Percentiles rank a stretch among this genome's conserved stretches.
Conservation (phyloP, 1,284 basidiomycete genomes). For the Pascua guehoae region DNA sequence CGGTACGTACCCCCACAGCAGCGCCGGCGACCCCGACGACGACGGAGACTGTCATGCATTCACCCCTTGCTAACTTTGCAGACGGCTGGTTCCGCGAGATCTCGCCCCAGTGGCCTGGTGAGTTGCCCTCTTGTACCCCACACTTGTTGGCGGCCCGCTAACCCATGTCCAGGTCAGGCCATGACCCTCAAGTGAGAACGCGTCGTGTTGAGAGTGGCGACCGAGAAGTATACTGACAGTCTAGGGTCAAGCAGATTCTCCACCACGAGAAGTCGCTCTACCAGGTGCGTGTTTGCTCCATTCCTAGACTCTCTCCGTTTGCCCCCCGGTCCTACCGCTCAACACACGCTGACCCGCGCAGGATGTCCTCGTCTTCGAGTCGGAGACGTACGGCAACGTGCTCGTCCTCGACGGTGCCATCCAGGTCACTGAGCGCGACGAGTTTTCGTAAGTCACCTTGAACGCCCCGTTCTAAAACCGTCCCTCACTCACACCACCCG, state of each 20-base stretch:
- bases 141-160: slow-evolving; percentile 11
- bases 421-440: slow-evolving; percentile 95
- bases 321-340: background rate
- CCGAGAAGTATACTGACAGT: slow-evolving; percentile 11
- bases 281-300: slow-evolving; percentile 39
- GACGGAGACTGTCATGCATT: background rate
- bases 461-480: background rate
- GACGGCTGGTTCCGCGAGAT: slow-evolving; percentile 98
- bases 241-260: slow-evolving; percentile 82
- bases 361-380: slow-evolving; percentile 94
- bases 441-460: slow-evolving; percentile 75
- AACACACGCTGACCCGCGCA: slow-evolving; percentile 49
- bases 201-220: background rate
- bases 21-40: background rate
- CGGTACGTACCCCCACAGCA: slow-evolving; percentile 23
- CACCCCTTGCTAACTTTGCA: slow-evolving; percentile 5
- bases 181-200: slow-evolving; percentile 71
- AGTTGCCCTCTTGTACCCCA: slow-evolving; percentile 34
- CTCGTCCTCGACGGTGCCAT: slow-evolving; percentile 94
- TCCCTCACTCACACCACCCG: no score
- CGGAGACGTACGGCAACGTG: slow-evolving; percentile 92
- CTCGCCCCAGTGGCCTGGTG: slow-evolving; percentile 90
- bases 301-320: no score
- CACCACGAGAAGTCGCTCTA: slow-evolving; percentile 90
- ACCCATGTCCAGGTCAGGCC: slow-evolving; percentile 60